Base-by-base conservation (phyloP, 2,329 filamentous ascomycete genomes). In the Gyromitra esculenta region DNA sequence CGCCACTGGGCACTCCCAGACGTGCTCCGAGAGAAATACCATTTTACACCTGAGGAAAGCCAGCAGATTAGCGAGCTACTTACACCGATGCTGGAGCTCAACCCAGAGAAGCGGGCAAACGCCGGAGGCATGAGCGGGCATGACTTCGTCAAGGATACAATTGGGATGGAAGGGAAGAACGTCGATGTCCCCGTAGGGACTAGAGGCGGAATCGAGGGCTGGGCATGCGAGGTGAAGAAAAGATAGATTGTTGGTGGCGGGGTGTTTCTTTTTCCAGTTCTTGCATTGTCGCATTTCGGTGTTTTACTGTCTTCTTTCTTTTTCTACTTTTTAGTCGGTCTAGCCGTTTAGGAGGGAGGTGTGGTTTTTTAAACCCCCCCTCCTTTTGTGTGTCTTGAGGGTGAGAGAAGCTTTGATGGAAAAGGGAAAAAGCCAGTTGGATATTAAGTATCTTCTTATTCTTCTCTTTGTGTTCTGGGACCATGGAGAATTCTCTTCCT, bases 1-100 rank as follows among this genome's bases (percentile, higher is more conserved):
- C 92, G 96, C 67, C 95, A 98, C 85, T 99, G 96, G 96, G 94
- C 94, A 0, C 86, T 99, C 5, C 90, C 94, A 0, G 95, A 98
- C 81, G 96, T 99, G 0, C 87, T 99, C 41, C 89, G 91, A 77
- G 96, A 99, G 84, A 99, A 99, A 83, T 99, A 99, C 82, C 96
- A 98, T 83, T 98, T 97, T 84, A 90, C 89, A 79, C 89, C 92
- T 11, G 89, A 97, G 65, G 94, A 97, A 80, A 90, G 89, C 57
- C 91, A 91, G 84, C 89, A 89, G 76, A 91, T 97, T 79, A 87
- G 90, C 15, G 91, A 92, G 37, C 97, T 99, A 84, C 84, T 99
- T 73, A 87, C 90, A 0, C 96, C 96, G 0, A 96, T 98, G 93
- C 86, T 99, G 50, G 93, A 97, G 83, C 86, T 99, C 31, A 85